Evolutionary conservation across 1,284 basidiomycete genomes (phyloP).

Genomic region (Cryptococcus neoformans): DNA sequence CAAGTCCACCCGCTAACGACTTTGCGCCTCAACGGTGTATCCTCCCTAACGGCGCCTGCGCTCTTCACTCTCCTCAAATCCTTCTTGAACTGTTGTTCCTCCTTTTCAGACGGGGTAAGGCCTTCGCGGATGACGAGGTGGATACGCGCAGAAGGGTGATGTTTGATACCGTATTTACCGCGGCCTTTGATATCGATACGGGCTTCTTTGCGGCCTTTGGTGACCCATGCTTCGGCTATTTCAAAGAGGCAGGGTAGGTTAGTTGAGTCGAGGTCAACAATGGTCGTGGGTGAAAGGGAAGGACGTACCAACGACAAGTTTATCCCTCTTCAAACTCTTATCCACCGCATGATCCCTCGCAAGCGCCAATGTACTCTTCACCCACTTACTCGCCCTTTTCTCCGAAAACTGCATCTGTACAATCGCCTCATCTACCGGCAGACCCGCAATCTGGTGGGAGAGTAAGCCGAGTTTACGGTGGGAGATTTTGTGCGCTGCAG

Average conservation of each 20-base stretch:
- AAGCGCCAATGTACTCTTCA: slow-evolving; percentile 82
- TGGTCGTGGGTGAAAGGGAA: neutral
- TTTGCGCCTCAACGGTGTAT: slow-evolving; percentile 71
- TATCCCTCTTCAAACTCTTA: slow-evolving; percentile 70
- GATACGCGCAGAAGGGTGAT: slow-evolving; percentile 73
- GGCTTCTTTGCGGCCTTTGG: slow-evolving; percentile 70
- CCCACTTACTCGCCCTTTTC: slow-evolving; percentile 75
- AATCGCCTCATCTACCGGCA: slow-evolving; percentile 90
- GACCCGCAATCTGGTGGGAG: slow-evolving; percentile 78
- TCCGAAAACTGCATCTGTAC: slow-evolving; percentile 94
- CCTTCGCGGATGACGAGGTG: slow-evolving; percentile 80
- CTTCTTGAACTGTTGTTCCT: too few species aligned
- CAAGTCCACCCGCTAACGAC: slow-evolving; percentile 68
- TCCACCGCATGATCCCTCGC: slow-evolving; percentile 84
- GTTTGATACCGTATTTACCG: slow-evolving; percentile 72
- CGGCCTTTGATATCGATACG: slow-evolving; percentile 84
- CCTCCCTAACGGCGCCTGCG: slow-evolving; percentile 71
- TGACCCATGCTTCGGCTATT: slow-evolving; percentile 87
- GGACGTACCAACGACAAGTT: slow-evolving; percentile 74
- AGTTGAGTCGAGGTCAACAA: too few species aligned
- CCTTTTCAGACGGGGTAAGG: slow-evolving; percentile 54
- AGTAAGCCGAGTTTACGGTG: slow-evolving; percentile 88
- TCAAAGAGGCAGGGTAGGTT: too few species aligned
- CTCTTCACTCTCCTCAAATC: slow-evolving; percentile 67
- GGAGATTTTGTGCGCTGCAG: slow-evolving; percentile 87